Evolutionary conservation across 352 stramenopile species (phyloP).

Genomic region (Detonula confervacea): DNA sequence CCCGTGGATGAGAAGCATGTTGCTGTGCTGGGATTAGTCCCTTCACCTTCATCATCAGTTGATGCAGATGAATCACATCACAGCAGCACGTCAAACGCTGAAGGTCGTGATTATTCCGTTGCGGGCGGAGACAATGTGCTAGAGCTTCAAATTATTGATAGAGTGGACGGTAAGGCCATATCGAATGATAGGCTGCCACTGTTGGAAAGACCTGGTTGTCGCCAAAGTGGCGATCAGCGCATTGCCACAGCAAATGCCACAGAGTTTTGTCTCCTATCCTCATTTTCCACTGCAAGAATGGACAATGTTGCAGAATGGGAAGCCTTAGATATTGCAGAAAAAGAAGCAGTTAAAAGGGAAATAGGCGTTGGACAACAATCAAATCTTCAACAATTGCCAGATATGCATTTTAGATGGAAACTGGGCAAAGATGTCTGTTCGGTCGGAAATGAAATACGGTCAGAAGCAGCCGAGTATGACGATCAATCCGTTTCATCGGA

Average conservation of each 20-base stretch:
- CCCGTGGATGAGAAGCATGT: conserved; percentile 77
- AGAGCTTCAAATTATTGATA: conserved; percentile 80
- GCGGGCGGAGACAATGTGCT: conserved; percentile 57
- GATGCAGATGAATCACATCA: conserved; percentile 35
- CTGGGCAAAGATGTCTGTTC: conserved; percentile 52
- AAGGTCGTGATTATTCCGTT: conserved; percentile 12
- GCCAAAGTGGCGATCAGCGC: conserved; percentile 4
- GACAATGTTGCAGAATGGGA: conserved; percentile 69
- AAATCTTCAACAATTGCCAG: conserved; percentile 29
- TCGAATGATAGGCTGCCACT: conserved; percentile 70
- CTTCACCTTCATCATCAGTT: conserved; percentile 17
- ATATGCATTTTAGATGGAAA: conserved; percentile 77
- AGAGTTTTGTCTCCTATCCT: conserved; percentile 64
- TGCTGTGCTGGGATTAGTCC: conserved; percentile 71
- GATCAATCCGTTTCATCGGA: conserved; percentile 44
- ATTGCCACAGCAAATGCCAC: conserved; percentile 36
- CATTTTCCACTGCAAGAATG: conserved; percentile 71
- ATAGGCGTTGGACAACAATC: conserved; percentile 10
- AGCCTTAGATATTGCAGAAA: conserved; percentile 55
- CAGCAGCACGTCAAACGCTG: not conserved
- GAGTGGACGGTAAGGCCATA: conserved; percentile 63
- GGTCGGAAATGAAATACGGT: conserved; percentile 31
- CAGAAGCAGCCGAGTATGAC: conserved; percentile 47
- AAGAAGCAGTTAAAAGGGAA: conserved; percentile 37
- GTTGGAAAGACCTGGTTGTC: conserved; percentile 17